phyloP scores from a whole-genome alignment of 139 green algal species.

The Picochlorum costavermella region DNA sequence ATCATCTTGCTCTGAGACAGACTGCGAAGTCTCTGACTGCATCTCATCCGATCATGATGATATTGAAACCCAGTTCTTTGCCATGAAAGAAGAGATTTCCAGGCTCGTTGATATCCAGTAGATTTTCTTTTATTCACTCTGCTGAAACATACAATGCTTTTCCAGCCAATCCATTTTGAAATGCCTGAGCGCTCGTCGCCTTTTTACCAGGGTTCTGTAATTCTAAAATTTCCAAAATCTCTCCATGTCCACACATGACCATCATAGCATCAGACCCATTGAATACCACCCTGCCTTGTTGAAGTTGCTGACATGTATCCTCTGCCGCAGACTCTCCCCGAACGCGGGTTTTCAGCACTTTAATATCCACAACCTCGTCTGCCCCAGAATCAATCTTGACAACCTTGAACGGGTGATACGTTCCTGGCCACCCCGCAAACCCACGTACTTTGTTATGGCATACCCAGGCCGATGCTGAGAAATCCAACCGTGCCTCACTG shows the following conservation, averaged over 20 bases:
- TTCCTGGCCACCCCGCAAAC: slow-evolving; percentile 75
- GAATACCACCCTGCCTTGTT: slow-evolving; percentile 6
- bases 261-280: slow-evolving; percentile 15
- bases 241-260: slow-evolving; percentile 38
- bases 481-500: slow-evolving; percentile 68
- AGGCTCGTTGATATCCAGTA: too few relatives aligned
- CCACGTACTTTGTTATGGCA: slow-evolving; percentile 81
- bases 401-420: slow-evolving; percentile 38
- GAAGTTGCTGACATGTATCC: neutral
- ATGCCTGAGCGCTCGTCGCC: slow-evolving; percentile 46
- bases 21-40: too few relatives aligned
- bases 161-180: slow-evolving; percentile 64
- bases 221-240: slow-evolving; percentile 43
- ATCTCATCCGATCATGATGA: too few relatives aligned
- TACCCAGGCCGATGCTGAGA: slow-evolving; percentile 36
- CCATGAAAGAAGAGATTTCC: too few relatives aligned
- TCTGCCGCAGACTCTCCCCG: neutral
- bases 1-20: too few relatives aligned
- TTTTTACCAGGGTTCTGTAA: slow-evolving; percentile 76
- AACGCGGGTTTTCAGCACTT: slow-evolving; percentile 33
- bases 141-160: slow-evolving; percentile 17
- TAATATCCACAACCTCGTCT: slow-evolving; percentile 21
- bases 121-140: too few relatives aligned
- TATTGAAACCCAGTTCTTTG: too few relatives aligned
- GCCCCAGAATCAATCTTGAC: slow-evolving; percentile 9